Percentiles rank a stretch among this genome's conserved stretches.
Evolutionary conservation across 768 basidiomycete species (phyloP).

Genomic region (Macrolepiota albuminosa): DNA sequence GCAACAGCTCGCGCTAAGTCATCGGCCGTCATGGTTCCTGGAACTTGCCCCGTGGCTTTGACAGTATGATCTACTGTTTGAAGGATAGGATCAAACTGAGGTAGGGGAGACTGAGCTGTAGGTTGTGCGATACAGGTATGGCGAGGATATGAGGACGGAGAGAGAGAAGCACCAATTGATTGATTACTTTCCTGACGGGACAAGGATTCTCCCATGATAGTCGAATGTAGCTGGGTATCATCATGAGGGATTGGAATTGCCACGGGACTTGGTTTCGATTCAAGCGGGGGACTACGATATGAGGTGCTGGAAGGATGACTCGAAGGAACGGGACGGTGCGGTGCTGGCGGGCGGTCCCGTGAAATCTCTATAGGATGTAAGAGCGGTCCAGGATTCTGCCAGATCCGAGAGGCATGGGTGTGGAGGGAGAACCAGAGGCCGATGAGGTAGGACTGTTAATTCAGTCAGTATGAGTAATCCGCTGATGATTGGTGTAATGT

Average conservation of each 20-base stretch:
- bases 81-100: constrained; percentile 55
- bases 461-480: not conserved
- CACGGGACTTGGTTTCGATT: constrained; percentile 40
- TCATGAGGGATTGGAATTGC: constrained; percentile 23
- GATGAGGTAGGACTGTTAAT: constrained; percentile 87
- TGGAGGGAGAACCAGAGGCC: constrained; percentile 98
- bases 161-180: constrained; percentile 18
- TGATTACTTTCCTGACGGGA: constrained; percentile 5
- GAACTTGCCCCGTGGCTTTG: constrained; percentile 55
- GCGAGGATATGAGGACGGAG: constrained; percentile 38
- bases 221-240: constrained; percentile 6
- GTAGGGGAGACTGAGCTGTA: constrained; percentile 39
- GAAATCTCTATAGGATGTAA: constrained; percentile 63
- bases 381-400: constrained; percentile 94
- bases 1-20: constrained; percentile 94
- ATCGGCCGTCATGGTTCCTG: constrained; percentile 70
- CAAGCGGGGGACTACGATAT: constrained; percentile 28
- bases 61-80: constrained; percentile 79
- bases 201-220: not conserved
- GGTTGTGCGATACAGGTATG: constrained; percentile 56
- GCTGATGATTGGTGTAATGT: not conserved
- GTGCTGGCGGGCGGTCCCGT: constrained; percentile 55
- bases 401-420: constrained; percentile 97
- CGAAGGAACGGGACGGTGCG: constrained; percentile 49
- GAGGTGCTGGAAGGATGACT: constrained; percentile 8